A percentile compares a stretch with the other conserved stretches of the same genome.
These are phyloP conservation scores for Pistacia integerrima DNA, from an alignment of 345 rosid genomes.

Conservation along the genomic window DNA sequence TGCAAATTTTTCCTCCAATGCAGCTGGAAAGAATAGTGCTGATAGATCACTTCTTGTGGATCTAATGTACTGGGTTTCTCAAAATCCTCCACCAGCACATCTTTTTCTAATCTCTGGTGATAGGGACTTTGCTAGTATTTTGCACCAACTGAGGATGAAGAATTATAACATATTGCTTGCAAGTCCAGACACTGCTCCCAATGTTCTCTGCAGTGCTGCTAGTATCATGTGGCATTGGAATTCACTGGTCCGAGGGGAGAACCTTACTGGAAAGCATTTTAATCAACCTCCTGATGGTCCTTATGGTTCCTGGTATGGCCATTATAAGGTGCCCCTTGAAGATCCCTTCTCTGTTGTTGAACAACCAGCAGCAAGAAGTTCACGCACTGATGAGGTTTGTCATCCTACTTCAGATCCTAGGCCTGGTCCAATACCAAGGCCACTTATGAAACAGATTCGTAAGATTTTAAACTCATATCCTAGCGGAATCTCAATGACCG, in stretches of 20 bases:
- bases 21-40: slow-evolving; percentile 86
- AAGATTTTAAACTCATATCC: slow-evolving; percentile 51
- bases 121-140: slow-evolving; percentile 57
- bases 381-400: slow-evolving; percentile 27
- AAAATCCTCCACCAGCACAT: slow-evolving; percentile 95
- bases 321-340: slow-evolving; percentile 58
- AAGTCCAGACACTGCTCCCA: slow-evolving; percentile 39
- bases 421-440: slow-evolving; percentile 44
- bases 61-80: slow-evolving; percentile 81
- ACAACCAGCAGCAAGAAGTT: slow-evolving; percentile 26
- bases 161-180: slow-evolving; percentile 93
- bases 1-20: slow-evolving; percentile 18
- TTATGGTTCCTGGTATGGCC: slow-evolving; percentile 91
- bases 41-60: slow-evolving; percentile 72
- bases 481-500: slow-evolving; percentile 51
- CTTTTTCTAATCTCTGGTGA: slow-evolving; percentile 80
- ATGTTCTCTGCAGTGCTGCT: slow-evolving; percentile 85
- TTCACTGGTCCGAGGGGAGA: slow-evolving; percentile 51
- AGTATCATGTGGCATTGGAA: slow-evolving; percentile 93
- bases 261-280: slow-evolving; percentile 51
- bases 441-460: slow-evolving; percentile 51
- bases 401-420: slow-evolving; percentile 37
- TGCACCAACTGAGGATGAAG: slow-evolving; percentile 80
- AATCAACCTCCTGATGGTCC: slow-evolving; percentile 98
- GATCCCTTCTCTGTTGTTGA: slow-evolving; percentile 60